Conservation (phyloP, 306 rosid species). For the Cajanus cajan region DNA sequence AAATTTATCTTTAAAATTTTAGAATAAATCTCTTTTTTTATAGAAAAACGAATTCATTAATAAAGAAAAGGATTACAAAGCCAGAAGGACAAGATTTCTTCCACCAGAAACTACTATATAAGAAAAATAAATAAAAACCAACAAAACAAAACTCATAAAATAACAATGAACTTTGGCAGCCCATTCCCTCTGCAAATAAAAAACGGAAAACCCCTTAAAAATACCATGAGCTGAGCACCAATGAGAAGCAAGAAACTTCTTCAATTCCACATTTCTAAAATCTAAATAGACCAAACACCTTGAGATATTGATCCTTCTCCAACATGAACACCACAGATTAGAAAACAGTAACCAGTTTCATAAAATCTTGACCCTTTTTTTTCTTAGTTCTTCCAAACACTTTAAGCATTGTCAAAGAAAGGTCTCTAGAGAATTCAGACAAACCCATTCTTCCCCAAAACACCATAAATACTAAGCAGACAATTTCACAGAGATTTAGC, state of each 20-base stretch:
- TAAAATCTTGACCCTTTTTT: not conserved
- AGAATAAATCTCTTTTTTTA: not conserved
- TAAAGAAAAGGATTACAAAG: not conserved
- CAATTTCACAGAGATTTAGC: not conserved
- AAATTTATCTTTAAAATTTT: not conserved
- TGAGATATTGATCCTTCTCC: not conserved
- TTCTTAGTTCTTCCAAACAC: not conserved
- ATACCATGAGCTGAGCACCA: not conserved
- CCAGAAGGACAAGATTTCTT: not conserved
- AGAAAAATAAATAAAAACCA: not conserved
- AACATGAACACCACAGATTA: not conserved
- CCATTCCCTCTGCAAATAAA: not conserved
- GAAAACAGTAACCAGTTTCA: not conserved
- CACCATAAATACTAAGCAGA: not conserved
- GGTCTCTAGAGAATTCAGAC: not conserved
- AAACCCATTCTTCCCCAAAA: not conserved
- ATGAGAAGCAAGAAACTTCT: not conserved
- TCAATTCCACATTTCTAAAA: not conserved
- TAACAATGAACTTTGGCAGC: not conserved
- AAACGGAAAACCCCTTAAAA: not conserved
- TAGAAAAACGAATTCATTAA: not conserved
- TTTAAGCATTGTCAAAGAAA: not conserved
- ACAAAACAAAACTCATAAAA: not conserved
- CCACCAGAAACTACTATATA: not conserved
- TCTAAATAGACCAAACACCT: not conserved